Evolutionary conservation across 2,329 filamentous ascomycete genomes (phyloP).

Genomic region (Xylariaceae sp.): DNA sequence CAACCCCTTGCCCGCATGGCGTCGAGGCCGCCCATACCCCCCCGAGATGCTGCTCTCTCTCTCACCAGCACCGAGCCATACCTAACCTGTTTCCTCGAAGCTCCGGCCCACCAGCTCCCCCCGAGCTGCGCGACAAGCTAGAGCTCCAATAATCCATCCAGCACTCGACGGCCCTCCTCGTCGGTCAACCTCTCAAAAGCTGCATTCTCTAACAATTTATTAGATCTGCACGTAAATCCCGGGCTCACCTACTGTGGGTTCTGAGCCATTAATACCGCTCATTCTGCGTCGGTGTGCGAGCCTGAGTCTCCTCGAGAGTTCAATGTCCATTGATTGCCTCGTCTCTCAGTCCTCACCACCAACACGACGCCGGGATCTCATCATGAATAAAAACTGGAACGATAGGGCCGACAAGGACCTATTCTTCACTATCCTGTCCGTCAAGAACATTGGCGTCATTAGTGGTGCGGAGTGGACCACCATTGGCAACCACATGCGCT

Average conservation of each 20-base stretch:
- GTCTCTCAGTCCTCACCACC: too few species aligned
- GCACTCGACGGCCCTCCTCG: too few species aligned
- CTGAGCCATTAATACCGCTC: slow-evolving; percentile 6
- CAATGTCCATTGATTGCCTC: too few species aligned
- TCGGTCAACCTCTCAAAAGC: slow-evolving; percentile 30
- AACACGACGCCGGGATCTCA: slow-evolving; percentile 15
- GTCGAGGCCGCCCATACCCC: too few species aligned
- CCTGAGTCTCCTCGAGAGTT: too few species aligned
- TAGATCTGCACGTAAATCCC: slow-evolving; percentile 24
- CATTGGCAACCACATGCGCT: slow-evolving; percentile 58
- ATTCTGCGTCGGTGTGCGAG: neutral
- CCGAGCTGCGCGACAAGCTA: slow-evolving; percentile 21
- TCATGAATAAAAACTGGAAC: slow-evolving; percentile 59
- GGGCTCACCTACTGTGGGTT: neutral
- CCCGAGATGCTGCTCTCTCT: too few species aligned
- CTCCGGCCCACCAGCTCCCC: slow-evolving; percentile 16
- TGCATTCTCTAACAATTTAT: slow-evolving; percentile 26
- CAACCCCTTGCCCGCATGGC: too few species aligned
- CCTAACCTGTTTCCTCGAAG: slow-evolving; percentile 1
- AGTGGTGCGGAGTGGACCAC: slow-evolving; percentile 59
- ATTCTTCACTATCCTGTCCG: slow-evolving; percentile 59
- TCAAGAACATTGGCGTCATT: slow-evolving; percentile 61
- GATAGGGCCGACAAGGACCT: slow-evolving; percentile 60
- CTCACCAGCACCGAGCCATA: too few species aligned
- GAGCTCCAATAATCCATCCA: slow-evolving; percentile 23